A percentile compares a stretch with the other conserved stretches of the same genome.
These are phyloP conservation scores for Pythium folliculosum DNA, from an alignment of 352 stramenopile species.

Conservation along the genomic window DNA sequence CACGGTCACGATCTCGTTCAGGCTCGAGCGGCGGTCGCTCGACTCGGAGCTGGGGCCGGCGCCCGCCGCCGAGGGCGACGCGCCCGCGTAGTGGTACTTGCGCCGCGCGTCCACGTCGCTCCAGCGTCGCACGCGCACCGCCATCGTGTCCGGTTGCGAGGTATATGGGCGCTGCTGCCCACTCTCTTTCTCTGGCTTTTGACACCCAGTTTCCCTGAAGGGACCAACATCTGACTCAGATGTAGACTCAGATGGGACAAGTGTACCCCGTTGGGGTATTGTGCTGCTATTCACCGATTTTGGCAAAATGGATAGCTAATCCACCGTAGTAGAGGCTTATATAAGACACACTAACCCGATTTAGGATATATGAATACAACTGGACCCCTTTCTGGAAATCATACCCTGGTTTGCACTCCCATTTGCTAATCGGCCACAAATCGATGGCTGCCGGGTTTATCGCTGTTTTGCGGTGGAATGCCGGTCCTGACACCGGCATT, in stretches of 20 bases:
- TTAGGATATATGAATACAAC: too few relatives aligned
- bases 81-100: conserved; percentile 18
- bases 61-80: not conserved
- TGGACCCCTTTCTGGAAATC: too few relatives aligned
- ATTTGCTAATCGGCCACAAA: too few relatives aligned
- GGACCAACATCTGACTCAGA: conserved; percentile 9
- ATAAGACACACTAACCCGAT: too few relatives aligned
- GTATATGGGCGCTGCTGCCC: too few relatives aligned
- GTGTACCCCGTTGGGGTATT: conserved; percentile 1
- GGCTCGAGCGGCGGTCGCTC: conserved; percentile 25
- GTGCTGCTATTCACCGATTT: too few relatives aligned
- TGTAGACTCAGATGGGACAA: conserved; percentile 2
- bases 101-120: conserved; percentile 62
- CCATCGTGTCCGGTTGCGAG: conserved; percentile 18
- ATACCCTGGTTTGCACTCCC: too few relatives aligned
- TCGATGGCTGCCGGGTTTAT: too few relatives aligned
- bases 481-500: too few relatives aligned
- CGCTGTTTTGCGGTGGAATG: too few relatives aligned
- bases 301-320: too few relatives aligned
- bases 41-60: not conserved
- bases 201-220: not conserved
- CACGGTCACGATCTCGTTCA: conserved; percentile 29
- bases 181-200: not conserved
- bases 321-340: too few relatives aligned
- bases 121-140: conserved; percentile 62